A percentile compares a stretch with the other conserved stretches of the same genome.
Conservation (phyloP, 176 grass and related monocot genomes). For the Juncus effusus region DNA sequence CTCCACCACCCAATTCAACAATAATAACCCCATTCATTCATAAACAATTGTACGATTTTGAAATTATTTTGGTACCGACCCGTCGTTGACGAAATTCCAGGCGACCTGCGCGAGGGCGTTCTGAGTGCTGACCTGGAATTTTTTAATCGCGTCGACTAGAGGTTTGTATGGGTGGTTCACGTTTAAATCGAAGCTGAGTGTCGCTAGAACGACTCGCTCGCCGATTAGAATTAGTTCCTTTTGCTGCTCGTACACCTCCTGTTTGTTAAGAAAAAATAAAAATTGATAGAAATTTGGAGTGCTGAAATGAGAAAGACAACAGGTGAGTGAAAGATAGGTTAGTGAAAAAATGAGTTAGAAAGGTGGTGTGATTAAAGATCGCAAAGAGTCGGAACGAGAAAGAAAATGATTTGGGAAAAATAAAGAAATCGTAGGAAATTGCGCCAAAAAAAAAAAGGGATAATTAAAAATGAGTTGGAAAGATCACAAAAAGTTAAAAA, state of each 20-base stretch:
- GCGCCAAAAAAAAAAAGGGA: too few relatives aligned
- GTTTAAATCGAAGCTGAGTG: slow-evolving; percentile 84
- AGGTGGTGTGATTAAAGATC: too few relatives aligned
- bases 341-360: too few relatives aligned
- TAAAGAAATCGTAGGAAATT: too few relatives aligned
- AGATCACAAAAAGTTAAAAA: too few relatives aligned
- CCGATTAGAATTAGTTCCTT: slow-evolving; percentile 93
- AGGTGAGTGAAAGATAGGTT: too few relatives aligned
- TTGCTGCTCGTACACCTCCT: slow-evolving; percentile 95
- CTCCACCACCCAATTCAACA: slow-evolving; percentile 29
- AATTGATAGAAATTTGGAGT: too few relatives aligned
- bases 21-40: slow-evolving; percentile 35
- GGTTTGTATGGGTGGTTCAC: slow-evolving; percentile 86
- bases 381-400: too few relatives aligned
- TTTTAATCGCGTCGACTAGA: slow-evolving; percentile 89
- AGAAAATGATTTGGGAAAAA: too few relatives aligned
- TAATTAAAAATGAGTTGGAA: too few relatives aligned
- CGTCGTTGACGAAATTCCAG: slow-evolving; percentile 99
- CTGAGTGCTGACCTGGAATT: slow-evolving; percentile 71
- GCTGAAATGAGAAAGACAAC: too few relatives aligned
- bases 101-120: slow-evolving; percentile 97
- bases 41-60: slow-evolving; percentile 29
- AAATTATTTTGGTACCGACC: slow-evolving; percentile 66
- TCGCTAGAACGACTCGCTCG: slow-evolving; percentile 75
- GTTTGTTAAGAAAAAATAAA: slow-evolving; percentile 4